Conservation (phyloP, 345 rosid genomes). For the Odontarrhena argentea region DNA sequence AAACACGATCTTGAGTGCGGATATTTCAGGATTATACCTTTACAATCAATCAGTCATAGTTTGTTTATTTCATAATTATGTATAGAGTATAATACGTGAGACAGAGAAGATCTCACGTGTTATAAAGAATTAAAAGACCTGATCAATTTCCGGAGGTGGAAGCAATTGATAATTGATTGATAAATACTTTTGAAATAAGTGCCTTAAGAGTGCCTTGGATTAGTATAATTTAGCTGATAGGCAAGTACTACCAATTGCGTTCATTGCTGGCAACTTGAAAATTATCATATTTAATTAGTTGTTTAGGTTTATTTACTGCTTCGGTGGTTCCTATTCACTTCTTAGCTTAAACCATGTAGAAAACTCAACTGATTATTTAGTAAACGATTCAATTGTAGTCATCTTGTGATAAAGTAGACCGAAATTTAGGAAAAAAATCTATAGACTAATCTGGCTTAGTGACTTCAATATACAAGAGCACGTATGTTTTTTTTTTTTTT, state of each 20-base stretch:
- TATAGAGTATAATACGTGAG: slow-evolving; percentile 7
- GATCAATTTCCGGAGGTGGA: slow-evolving; percentile 16
- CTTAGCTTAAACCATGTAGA: background rate
- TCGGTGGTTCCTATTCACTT: background rate
- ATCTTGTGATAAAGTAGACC: too few relatives aligned
- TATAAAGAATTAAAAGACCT: background rate
- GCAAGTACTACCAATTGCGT: background rate
- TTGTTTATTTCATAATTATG: background rate
- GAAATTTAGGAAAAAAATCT: too few relatives aligned
- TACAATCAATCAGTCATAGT: slow-evolving; percentile 6
- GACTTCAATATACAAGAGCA: too few relatives aligned
- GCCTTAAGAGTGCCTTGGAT: background rate
- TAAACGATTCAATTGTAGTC: background rate
- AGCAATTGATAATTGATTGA: slow-evolving; percentile 17
- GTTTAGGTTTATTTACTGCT: background rate
- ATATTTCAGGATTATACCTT: background rate
- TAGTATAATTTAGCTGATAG: background rate
- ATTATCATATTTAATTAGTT: background rate
- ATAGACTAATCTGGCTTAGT: too few relatives aligned
- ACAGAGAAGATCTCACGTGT: slow-evolving; percentile 30
- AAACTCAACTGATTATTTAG: background rate
- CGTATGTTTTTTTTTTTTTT: too few relatives aligned
- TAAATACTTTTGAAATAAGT: slow-evolving; percentile 11
- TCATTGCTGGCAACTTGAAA: background rate
- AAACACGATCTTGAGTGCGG: too few relatives aligned